Evolutionary conservation across 148 eudicot species (phyloP).

Genomic region (Silene latifolia): DNA sequence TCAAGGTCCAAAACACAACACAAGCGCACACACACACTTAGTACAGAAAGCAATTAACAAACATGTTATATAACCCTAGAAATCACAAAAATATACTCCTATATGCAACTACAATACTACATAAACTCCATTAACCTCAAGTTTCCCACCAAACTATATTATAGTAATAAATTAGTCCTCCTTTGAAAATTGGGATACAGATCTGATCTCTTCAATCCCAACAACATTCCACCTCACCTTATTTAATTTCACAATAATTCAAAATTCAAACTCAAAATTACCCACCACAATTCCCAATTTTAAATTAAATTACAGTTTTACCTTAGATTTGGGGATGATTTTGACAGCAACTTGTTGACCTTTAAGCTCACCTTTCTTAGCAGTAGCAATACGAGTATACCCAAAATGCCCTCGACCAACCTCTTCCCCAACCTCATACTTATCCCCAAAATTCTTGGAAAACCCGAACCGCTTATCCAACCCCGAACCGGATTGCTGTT

Average conservation of each 20-base stretch:
- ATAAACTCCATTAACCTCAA: constrained; percentile 10
- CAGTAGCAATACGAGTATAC: constrained; percentile 71
- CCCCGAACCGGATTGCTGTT: constrained; percentile 20
- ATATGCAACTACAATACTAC: not conserved
- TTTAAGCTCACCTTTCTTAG: constrained; percentile 71
- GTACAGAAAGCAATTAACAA: not conserved
- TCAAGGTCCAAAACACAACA: constrained; percentile 4
- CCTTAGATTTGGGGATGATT: constrained; percentile 87
- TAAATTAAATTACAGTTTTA: constrained; percentile 8
- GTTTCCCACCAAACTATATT: not conserved
- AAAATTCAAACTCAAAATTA: not conserved
- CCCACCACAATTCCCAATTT: not conserved
- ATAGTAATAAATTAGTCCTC: not conserved
- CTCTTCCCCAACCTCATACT: constrained; percentile 89
- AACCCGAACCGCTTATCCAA: constrained; percentile 85
- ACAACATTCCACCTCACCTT: constrained; percentile 31
- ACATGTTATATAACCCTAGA: not conserved
- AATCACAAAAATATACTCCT: too few species aligned
- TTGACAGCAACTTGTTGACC: constrained; percentile 86
- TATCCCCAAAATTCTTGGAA: constrained; percentile 53
- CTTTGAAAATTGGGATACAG: constrained; percentile 20
- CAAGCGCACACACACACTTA: too few species aligned
- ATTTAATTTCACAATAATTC: not conserved
- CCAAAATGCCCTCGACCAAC: constrained; percentile 99
- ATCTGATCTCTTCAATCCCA: constrained; percentile 43